Evolutionary conservation across 176 grass and related monocot species (phyloP).

Genomic region (Poa annua): DNA sequence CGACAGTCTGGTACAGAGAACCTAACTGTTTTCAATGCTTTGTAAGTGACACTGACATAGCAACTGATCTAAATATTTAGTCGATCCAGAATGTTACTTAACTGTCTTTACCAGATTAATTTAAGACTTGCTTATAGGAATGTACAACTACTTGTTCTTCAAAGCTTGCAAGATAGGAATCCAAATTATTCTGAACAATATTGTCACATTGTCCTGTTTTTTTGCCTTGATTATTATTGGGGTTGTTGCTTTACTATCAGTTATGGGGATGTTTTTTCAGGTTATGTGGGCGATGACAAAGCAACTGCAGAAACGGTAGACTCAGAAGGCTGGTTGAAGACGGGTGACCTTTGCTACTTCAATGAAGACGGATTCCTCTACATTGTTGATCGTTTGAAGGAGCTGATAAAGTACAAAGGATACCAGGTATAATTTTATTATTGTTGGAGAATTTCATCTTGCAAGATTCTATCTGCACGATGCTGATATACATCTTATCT

Average conservation of each 20-base stretch:
- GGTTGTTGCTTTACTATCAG: not conserved
- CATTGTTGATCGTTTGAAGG: conserved; percentile 74
- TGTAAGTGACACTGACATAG: conserved; percentile 10
- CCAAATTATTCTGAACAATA: not conserved
- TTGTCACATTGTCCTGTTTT: conserved; percentile 4
- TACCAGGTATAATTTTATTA: conserved; percentile 53
- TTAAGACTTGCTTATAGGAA: not conserved
- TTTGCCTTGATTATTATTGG: conserved; percentile 7
- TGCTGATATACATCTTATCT: conserved; percentile 9
- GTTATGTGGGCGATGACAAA: conserved; percentile 59
- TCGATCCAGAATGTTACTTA: not conserved
- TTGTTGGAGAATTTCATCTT: not conserved
- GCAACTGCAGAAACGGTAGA: conserved; percentile 56
- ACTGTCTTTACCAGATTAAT: not conserved
- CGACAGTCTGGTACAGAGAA: conserved; percentile 22
- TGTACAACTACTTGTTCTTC: not conserved
- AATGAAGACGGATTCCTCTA: conserved; percentile 69
- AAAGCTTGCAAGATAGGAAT: not conserved
- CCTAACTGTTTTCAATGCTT: not conserved
- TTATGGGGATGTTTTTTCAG: conserved; percentile 27
- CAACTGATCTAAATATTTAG: not conserved
- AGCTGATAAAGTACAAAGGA: conserved; percentile 81
- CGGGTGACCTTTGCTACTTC: conserved; percentile 76
- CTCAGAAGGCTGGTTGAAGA: conserved; percentile 71
- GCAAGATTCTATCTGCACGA: conserved; percentile 13